These are phyloP conservation scores for Fusarium nelsonii DNA, from an alignment of 2,329 filamentous ascomycete species.

Conservation along the genomic window DNA sequence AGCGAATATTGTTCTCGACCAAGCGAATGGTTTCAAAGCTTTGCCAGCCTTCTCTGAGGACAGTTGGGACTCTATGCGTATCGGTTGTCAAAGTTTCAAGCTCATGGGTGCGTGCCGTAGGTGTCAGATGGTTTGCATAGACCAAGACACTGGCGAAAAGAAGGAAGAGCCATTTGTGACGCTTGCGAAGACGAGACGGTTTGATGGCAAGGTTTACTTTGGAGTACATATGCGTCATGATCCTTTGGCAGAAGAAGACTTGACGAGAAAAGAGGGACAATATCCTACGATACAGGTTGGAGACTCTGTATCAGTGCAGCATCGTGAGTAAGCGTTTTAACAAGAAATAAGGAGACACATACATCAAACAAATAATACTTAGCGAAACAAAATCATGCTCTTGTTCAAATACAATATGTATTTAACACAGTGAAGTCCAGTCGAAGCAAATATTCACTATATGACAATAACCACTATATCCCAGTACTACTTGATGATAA, in stretches of 20 bases:
- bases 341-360: background rate
- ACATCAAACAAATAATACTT: background rate
- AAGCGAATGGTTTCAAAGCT: conserved; percentile 56
- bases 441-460: too few relatives aligned
- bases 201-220: conserved; percentile 89
- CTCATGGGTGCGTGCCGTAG: conserved; percentile 86
- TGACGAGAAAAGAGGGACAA: conserved; percentile 38
- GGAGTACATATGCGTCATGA: conserved; percentile 80
- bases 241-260: background rate
- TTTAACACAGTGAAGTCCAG: background rate
- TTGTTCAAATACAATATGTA: background rate
- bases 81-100: conserved; percentile 74
- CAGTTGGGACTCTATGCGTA: conserved; percentile 74
- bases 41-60: conserved; percentile 82
- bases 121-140: conserved; percentile 96
- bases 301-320: conserved; percentile 54
- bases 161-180: conserved; percentile 90
- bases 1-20: conserved; percentile 82
- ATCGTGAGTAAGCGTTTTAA: background rate
- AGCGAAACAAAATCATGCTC: background rate
- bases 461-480: too few relatives aligned
- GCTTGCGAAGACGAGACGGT: conserved; percentile 85
- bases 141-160: conserved; percentile 83
- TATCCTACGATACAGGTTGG: conserved; percentile 63
- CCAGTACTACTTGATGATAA: too few relatives aligned